Conservation (phyloP, 2,329 filamentous ascomycete species). For the Fusarium sp. region DNA sequence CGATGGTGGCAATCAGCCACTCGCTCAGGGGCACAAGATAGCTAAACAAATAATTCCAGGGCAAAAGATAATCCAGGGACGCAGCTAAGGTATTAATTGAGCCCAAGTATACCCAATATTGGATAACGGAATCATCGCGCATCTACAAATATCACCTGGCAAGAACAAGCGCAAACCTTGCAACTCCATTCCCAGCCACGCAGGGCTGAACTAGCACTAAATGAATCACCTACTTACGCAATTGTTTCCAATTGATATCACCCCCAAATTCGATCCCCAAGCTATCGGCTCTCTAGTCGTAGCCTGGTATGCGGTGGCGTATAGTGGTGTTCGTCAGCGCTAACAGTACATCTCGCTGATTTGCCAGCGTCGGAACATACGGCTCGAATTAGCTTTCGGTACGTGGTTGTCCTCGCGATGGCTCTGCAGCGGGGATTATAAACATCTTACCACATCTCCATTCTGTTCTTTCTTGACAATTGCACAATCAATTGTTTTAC, state of each 20-base stretch:
- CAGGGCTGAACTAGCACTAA: not conserved
- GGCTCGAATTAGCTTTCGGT: constrained; percentile 28
- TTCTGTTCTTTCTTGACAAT: no score
- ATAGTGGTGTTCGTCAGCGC: constrained; percentile 23
- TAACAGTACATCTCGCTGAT: not conserved
- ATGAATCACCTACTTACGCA: not conserved
- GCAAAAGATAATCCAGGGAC: no score
- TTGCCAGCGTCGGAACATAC: constrained; percentile 4
- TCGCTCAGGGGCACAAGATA: no score
- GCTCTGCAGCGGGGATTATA: constrained; percentile 14
- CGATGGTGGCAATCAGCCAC: no score
- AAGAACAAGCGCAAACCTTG: not conserved
- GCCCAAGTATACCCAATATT: not conserved
- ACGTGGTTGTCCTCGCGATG: not conserved
- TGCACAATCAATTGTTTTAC: not conserved
- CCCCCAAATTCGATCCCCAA: not conserved
- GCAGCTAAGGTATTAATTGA: not conserved
- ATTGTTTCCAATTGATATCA: not conserved
- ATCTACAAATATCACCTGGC: not conserved
- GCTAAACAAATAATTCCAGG: no score
- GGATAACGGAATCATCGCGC: not conserved
- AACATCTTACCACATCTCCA: not conserved
- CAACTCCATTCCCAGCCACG: not conserved
- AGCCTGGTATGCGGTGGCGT: constrained; percentile 14
- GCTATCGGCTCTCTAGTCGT: not conserved